These are phyloP conservation scores for Rosa chinensis DNA, from an alignment of 306 rosid genomes.

Conservation along the genomic window DNA sequence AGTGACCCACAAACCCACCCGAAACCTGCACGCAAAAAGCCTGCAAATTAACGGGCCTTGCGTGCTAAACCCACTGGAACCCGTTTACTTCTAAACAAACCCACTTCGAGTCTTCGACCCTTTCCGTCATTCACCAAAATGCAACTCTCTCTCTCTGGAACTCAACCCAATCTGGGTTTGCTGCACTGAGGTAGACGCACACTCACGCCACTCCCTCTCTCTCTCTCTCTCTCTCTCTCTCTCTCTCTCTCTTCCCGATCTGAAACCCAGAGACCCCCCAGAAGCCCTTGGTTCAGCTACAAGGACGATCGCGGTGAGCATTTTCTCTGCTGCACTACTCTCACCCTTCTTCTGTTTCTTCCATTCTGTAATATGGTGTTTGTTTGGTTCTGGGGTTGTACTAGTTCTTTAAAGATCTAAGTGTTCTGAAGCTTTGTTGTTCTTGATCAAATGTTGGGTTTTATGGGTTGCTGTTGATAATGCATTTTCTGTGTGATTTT, in stretches of 20 bases:
- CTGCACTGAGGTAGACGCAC: constrained; percentile 21
- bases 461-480: constrained; percentile 1
- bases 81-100: too few species aligned
- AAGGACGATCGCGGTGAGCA: constrained; percentile 37
- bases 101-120: too few species aligned
- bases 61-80: too few species aligned
- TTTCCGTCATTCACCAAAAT: too few species aligned
- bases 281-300: constrained; percentile 1
- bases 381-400: not conserved
- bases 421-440: not conserved
- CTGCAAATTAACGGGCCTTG: too few species aligned
- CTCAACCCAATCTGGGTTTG: too few species aligned
- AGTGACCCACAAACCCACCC: too few species aligned
- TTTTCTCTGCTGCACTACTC: constrained; percentile 5
- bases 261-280: constrained; percentile 20
- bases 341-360: not conserved
- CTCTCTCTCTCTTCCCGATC: constrained; percentile 35
- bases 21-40: too few species aligned
- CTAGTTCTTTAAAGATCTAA: constrained; percentile 18
- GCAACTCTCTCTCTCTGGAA: too few species aligned
- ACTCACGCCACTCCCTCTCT: not conserved
- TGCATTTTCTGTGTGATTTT: too few species aligned
- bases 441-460: constrained; percentile 12
- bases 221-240: too few species aligned
- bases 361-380: too few species aligned